These are phyloP conservation scores for Eimeria tenella DNA, from an alignment of 169 alveolate genomes.

Conservation along the genomic window DNA sequence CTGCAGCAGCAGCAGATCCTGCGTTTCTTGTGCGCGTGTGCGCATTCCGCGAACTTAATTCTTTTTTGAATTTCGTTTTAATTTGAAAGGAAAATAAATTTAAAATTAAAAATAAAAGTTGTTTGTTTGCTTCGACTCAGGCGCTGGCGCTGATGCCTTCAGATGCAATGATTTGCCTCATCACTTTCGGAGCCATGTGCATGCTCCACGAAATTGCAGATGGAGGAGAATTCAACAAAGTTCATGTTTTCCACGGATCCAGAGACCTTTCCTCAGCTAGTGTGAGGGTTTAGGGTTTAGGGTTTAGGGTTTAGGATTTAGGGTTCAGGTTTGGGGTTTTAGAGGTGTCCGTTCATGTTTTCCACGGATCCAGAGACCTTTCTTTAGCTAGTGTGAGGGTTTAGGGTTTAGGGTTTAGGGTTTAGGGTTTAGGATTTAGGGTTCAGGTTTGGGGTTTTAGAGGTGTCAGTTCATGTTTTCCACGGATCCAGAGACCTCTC, in stretches of 20 bases:
- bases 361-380: slow-evolving; percentile 94
- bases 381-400: slow-evolving; percentile 61
- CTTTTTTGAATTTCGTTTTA: neutral
- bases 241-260: slow-evolving; percentile 97
- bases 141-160: slow-evolving; percentile 93
- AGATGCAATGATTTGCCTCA: slow-evolving; percentile 96
- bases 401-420: no score
- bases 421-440: no score
- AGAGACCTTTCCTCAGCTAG: slow-evolving; percentile 82
- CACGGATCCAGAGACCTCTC: slow-evolving; percentile 93
- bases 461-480: slow-evolving; percentile 97
- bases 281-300: no score
- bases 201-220: slow-evolving; percentile 95
- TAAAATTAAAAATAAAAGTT: no score
- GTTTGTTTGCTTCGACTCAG: slow-evolving; percentile 61
- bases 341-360: slow-evolving; percentile 97
- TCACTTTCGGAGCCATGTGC: slow-evolving; percentile 98
- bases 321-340: no score
- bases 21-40: no score
- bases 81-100: no score
- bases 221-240: slow-evolving; percentile 89
- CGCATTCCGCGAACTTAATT: neutral
- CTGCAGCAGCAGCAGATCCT: no score
- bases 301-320: no score
- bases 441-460: no score